Base-by-base conservation (phyloP, 495 filamentous ascomycete species). In the Aspergillus egyptiacus region DNA sequence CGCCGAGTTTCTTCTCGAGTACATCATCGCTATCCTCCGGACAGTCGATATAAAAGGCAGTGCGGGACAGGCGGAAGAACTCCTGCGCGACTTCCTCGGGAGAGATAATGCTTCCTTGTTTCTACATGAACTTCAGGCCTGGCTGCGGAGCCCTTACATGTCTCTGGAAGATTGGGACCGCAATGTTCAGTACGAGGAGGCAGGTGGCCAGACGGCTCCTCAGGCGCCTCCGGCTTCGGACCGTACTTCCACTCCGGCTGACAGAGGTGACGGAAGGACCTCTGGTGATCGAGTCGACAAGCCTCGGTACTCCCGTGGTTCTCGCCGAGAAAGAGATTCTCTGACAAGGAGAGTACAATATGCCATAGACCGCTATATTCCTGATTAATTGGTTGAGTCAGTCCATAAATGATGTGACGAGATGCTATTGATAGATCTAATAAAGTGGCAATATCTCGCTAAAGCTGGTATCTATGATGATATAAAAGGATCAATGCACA, bases 1-100 rank as follows among this genome's bases (percentile, higher is more conserved):
- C 62, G 82, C 86, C 10, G 91, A 95, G 58, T 98, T 95, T 49
- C 61, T 98, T 19, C 80, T 96, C 17, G 89, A 93, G 55, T 96
- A 95, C 57, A 79, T 94, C 46, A 67, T 96, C 37, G 86, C 86
- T 25, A 90, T 98, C 36, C 69, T 98, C 31, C 94, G 89, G 56
- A 89, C 86, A 0, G 83, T 95, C 15, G 91, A 98, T 62, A 76
- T 93, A n/a, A 90, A 90, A 59, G 86, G 82, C 7, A 86, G 85
- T 58, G 77, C 78, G 10, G 89, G 91, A 4, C 85, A 91, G 50
- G 89, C 93, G 0, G 89, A 95, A 62, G 85, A 89, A 27, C 82
- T 96, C 70, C 63, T 96, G n/a, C 68, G 81, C 13, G 91, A 95
- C 30, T 95, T 91, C 53, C 60, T 98, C 0, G 91, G 89, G 2